Conservation (phyloP, 2,329 filamentous ascomycete genomes). For the Xylariaceae sp. region DNA sequence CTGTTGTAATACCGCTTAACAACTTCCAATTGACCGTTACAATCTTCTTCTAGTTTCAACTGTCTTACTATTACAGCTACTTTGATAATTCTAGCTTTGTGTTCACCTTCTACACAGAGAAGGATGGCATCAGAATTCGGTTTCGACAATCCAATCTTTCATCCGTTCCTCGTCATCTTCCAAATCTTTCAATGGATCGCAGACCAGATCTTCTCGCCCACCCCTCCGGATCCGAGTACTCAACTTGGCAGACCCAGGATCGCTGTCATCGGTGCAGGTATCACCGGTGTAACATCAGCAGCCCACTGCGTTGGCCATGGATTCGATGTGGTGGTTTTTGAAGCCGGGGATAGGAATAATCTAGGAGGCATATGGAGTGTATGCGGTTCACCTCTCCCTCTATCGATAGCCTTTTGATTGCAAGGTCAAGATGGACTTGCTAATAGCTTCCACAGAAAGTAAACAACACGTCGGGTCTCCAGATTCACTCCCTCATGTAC, state of each 20-base stretch:
- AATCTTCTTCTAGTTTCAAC: not conserved
- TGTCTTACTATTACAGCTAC: not conserved
- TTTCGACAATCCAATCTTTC: slow-evolving; percentile 47
- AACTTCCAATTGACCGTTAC: not conserved
- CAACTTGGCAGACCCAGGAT: slow-evolving; percentile 65
- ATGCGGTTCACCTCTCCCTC: slow-evolving; percentile 33
- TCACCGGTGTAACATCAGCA: slow-evolving; percentile 77
- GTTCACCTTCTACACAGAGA: not conserved
- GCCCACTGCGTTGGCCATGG: slow-evolving; percentile 84
- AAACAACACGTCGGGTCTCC: slow-evolving; percentile 79
- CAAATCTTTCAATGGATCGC: slow-evolving; percentile 67
- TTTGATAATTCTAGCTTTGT: too few species aligned
- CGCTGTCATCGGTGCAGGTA: slow-evolving; percentile 70
- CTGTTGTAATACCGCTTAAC: not conserved
- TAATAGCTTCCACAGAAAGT: slow-evolving; percentile 56
- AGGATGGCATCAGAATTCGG: slow-evolving; percentile 23
- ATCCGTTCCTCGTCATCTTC: slow-evolving; percentile 64
- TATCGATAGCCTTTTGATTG: not conserved
- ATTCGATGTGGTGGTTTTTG: slow-evolving; percentile 80
- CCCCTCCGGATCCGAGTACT: slow-evolving; percentile 62
- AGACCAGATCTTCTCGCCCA: slow-evolving; percentile 68
- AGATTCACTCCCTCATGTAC: slow-evolving; percentile 87
- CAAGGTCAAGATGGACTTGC: not conserved
- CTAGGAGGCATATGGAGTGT: slow-evolving; percentile 83
- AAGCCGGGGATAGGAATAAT: slow-evolving; percentile 65